These are phyloP conservation scores for Sporothrix variecibatus DNA, from an alignment of 2,329 filamentous ascomycete genomes.

Conservation along the genomic window DNA sequence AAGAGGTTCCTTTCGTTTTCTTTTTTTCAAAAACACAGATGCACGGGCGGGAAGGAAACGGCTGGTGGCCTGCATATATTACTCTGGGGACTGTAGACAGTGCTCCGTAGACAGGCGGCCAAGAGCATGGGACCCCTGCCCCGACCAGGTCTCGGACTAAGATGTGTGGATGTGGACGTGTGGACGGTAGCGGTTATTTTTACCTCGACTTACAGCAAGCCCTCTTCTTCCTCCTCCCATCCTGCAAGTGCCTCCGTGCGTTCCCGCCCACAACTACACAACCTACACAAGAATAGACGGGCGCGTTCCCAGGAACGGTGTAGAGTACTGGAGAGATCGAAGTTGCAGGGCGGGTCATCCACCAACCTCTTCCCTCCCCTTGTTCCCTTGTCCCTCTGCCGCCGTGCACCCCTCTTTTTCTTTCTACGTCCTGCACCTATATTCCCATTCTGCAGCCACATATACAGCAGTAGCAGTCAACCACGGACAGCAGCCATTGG, in stretches of 20 bases:
- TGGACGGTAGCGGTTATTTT: slow-evolving; percentile 16
- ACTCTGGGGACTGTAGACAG: background rate
- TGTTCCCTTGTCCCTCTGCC: slow-evolving; percentile 3
- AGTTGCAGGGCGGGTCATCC: background rate
- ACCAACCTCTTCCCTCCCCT: background rate
- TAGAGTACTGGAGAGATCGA: background rate
- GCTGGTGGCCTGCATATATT: slow-evolving; percentile 25
- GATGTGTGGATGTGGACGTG: background rate
- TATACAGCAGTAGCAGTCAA: background rate
- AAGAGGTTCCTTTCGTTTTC: background rate
- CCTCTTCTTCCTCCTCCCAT: background rate
- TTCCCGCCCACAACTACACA: slow-evolving; percentile 4
- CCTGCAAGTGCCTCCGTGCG: slow-evolving; percentile 14
- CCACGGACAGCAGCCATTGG: background rate
- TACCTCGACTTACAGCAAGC: background rate
- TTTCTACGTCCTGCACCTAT: background rate
- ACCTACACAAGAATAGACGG: slow-evolving; percentile 9
- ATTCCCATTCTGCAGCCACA: slow-evolving; percentile 12
- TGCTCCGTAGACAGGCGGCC: background rate
- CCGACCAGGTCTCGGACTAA: background rate
- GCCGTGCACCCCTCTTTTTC: background rate
- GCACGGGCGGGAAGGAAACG: slow-evolving; percentile 18
- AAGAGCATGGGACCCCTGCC: slow-evolving; percentile 13
- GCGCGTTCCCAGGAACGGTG: slow-evolving; percentile 1
- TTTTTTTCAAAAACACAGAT: background rate